Evolutionary conservation across 345 rosid species (phyloP).

Genomic region (Rhizophora mangle): DNA sequence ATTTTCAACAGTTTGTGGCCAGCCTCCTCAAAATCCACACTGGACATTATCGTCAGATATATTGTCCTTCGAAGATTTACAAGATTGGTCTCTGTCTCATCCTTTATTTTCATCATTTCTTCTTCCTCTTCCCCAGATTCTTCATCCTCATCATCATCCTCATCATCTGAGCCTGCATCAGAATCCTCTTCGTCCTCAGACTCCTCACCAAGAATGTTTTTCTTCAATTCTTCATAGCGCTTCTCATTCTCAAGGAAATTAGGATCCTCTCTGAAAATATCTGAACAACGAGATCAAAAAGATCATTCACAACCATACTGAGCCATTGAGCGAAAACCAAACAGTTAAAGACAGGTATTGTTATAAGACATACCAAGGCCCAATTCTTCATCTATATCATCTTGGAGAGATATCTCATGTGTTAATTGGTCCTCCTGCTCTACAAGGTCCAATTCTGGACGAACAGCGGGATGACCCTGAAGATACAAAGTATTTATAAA

Average conservation of each 20-base stretch:
- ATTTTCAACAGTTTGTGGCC: conserved; percentile 93
- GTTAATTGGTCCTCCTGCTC: conserved; percentile 81
- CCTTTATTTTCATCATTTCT: conserved; percentile 68
- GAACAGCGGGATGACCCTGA: conserved; percentile 93
- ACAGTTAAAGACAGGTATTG: background rate
- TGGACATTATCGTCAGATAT: conserved; percentile 93
- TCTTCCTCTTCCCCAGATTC: conserved; percentile 56
- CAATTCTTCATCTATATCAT: conserved; percentile 66
- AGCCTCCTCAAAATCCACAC: conserved; percentile 98
- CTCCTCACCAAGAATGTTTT: conserved; percentile 77
- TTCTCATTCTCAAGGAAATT: conserved; percentile 83
- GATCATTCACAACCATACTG: conserved; percentile 12
- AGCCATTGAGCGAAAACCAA: conserved; percentile 4
- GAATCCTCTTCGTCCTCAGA: conserved; percentile 82
- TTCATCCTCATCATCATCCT: conserved; percentile 52
- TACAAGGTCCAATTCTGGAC: conserved; percentile 88
- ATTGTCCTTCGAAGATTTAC: conserved; percentile 94
- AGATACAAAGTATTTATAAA: conserved; percentile 19
- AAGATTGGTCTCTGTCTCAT: conserved; percentile 97
- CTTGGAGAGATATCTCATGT: conserved; percentile 80
- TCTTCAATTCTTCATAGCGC: conserved; percentile 82
- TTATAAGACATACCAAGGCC: conserved; percentile 59
- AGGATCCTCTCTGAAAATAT: conserved; percentile 73
- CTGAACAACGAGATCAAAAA: conserved; percentile 32
- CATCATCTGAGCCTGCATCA: conserved; percentile 59